phyloP scores from a whole-genome alignment of 2,329 filamentous ascomycete species.

The Trichoderma oligosporum region DNA sequence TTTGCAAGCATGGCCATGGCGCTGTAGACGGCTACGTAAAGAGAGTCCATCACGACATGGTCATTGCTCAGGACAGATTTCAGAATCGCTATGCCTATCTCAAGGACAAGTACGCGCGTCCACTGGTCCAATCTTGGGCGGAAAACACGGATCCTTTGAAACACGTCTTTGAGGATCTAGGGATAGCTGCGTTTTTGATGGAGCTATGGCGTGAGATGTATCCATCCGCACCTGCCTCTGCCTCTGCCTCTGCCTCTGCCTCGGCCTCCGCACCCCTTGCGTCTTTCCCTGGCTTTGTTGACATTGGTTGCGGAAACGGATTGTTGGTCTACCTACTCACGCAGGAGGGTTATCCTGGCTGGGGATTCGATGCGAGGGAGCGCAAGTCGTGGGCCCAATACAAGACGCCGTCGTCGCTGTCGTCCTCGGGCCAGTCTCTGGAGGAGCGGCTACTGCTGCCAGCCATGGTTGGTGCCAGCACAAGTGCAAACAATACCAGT shows the following conservation, averaged over 20 bases:
- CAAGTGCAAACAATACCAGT: conserved; percentile 11
- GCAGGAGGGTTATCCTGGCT: conserved; percentile 76
- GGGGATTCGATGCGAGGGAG: conserved; percentile 85
- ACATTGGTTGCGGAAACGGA: conserved; percentile 94
- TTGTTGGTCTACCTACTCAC: conserved; percentile 79
- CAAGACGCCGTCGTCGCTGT: conserved; percentile 32
- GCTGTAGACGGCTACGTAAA: conserved; percentile 64
- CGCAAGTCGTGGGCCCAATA: conserved; percentile 84
- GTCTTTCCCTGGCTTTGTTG: conserved; percentile 94
- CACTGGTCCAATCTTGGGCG: conserved; percentile 71
- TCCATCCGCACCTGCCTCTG: no score
- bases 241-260: no score
- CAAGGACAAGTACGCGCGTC: conserved; percentile 72
- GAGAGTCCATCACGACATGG: conserved; percentile 74
- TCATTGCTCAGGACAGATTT: conserved; percentile 71
- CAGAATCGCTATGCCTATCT: conserved; percentile 79
- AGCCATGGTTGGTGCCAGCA: conserved; percentile 27
- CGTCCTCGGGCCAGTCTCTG: conserved; percentile 36
- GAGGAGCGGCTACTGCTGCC: conserved; percentile 50
- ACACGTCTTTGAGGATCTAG: conserved; percentile 91
- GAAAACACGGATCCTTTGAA: conserved; percentile 85
- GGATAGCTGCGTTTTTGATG: conserved; percentile 86
- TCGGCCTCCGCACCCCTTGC: no score
- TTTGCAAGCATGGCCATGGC: conserved; percentile 72
- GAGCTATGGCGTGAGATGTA: conserved; percentile 92